These are phyloP conservation scores for Lecanicillium sp. DNA, from an alignment of 2,329 filamentous ascomycete genomes.

Conservation along the genomic window DNA sequence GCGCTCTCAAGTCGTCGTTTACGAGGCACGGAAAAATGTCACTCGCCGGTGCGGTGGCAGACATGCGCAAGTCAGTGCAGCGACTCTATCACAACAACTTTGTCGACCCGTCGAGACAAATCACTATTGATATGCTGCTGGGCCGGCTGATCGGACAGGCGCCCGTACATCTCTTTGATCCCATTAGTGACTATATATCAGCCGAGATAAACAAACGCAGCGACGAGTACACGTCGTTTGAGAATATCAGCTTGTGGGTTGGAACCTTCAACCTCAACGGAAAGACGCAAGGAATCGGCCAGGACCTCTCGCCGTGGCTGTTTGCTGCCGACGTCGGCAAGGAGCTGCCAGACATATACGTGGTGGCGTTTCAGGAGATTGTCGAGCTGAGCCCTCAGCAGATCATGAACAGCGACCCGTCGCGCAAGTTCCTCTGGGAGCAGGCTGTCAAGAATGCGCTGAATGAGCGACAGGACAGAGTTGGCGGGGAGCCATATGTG, in stretches of 20 bases:
- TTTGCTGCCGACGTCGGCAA: slow-evolving; percentile 55
- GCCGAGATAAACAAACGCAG: slow-evolving; percentile 63
- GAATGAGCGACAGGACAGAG: slow-evolving; percentile 61
- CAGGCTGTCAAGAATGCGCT: slow-evolving; percentile 69
- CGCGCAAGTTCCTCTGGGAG: slow-evolving; percentile 81
- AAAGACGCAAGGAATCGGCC: slow-evolving; percentile 66
- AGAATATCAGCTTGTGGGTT: slow-evolving; percentile 72
- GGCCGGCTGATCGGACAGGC: slow-evolving; percentile 78
- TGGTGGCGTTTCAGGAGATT: slow-evolving; percentile 94
- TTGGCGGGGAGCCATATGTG: slow-evolving; percentile 74
- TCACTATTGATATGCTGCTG: slow-evolving; percentile 88
- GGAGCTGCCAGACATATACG: slow-evolving; percentile 75
- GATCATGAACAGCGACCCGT: slow-evolving; percentile 97
- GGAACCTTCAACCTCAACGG: slow-evolving; percentile 97
- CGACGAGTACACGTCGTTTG: slow-evolving; percentile 68
- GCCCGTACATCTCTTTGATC: slow-evolving; percentile 83
- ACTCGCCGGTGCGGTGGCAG: slow-evolving; percentile 84
- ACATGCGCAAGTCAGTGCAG: slow-evolving; percentile 89
- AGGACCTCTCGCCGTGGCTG: slow-evolving; percentile 82
- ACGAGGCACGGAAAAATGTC: slow-evolving; percentile 96
- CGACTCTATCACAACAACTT: slow-evolving; percentile 98
- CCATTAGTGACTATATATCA: slow-evolving; percentile 85
- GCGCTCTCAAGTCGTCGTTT: slow-evolving; percentile 90
- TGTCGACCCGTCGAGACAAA: slow-evolving; percentile 84
- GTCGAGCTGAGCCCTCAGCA: slow-evolving; percentile 97